These are phyloP conservation scores for Aureobasidium vineae DNA, from an alignment of 2,329 filamentous ascomycete genomes.

Conservation along the genomic window DNA sequence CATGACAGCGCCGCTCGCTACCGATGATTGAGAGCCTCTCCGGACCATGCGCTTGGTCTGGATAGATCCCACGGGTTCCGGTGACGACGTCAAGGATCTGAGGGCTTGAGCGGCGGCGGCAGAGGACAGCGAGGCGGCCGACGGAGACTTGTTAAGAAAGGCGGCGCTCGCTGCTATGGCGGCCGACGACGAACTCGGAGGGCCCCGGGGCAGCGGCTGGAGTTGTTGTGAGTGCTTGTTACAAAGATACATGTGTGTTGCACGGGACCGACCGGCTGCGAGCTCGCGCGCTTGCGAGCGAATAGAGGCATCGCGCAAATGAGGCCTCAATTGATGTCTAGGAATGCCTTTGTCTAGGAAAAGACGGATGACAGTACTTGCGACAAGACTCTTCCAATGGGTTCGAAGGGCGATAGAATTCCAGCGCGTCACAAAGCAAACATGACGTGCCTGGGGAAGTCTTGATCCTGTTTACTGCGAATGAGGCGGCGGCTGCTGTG, in stretches of 20 bases:
- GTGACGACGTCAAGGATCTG: conserved; percentile 71
- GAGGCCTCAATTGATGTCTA: conserved; percentile 5
- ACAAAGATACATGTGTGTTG: not conserved
- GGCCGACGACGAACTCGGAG: conserved; percentile 69
- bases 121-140: conserved; percentile 68
- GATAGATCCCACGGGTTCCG: conserved; percentile 75
- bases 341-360: conserved; percentile 26
- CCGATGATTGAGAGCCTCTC: conserved; percentile 70
- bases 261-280: conserved; percentile 36
- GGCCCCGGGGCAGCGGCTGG: conserved; percentile 37
- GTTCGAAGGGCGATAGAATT: not conserved
- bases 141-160: conserved; percentile 66
- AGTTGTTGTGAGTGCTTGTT: not conserved
- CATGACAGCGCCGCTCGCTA: conserved; percentile 49
- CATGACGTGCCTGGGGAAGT: conserved; percentile 18
- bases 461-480: not conserved
- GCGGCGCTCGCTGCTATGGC: conserved; percentile 72
- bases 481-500: not conserved
- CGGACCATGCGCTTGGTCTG: conserved; percentile 83
- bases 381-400: not conserved
- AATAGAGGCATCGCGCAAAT: conserved; percentile 34
- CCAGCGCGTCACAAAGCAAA: conserved; percentile 17
- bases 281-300: conserved; percentile 34
- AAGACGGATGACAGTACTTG: not conserved
- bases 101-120: conserved; percentile 85